Percentiles rank a stretch among this genome's conserved stretches.
Conservation (phyloP, 1,284 basidiomycete genomes). For the Leccinum pallidistipes region DNA sequence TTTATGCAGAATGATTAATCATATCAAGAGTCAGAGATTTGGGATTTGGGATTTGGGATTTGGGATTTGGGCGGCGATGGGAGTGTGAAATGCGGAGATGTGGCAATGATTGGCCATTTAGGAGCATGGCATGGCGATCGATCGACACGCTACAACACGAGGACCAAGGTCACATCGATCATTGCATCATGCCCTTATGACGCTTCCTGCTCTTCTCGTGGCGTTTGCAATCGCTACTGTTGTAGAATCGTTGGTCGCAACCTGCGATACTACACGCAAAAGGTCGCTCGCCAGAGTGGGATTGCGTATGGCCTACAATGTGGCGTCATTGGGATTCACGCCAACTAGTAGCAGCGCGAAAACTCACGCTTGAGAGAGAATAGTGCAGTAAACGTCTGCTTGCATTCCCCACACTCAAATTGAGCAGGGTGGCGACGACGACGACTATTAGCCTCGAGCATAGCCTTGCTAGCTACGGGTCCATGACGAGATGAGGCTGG, state of each 20-base stretch:
- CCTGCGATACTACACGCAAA: conserved; percentile 27
- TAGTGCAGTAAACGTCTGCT: conserved; percentile 31
- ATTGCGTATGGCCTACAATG: conserved; percentile 30
- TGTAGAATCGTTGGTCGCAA: conserved; percentile 32
- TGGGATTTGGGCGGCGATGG: background rate
- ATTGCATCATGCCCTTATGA: conserved; percentile 22
- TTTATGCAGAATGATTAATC: conserved; percentile 2
- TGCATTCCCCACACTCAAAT: conserved; percentile 19
- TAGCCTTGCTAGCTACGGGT: conserved; percentile 34
- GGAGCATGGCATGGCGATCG: conserved; percentile 17
- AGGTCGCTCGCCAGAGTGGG: conserved; percentile 32
- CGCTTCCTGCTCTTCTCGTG: conserved; percentile 36
- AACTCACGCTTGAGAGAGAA: conserved; percentile 37
- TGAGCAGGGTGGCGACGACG: conserved; percentile 34
- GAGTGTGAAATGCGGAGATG: conserved; percentile 7
- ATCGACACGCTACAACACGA: conserved; percentile 17
- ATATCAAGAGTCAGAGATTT: background rate
- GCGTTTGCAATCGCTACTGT: conserved; percentile 37
- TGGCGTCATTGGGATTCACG: conserved; percentile 11
- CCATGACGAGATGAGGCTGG: conserved; percentile 13
- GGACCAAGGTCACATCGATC: conserved; percentile 16
- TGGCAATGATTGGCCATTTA: background rate
- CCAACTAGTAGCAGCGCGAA: background rate
- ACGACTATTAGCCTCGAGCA: conserved; percentile 33
- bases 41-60: background rate